Evolutionary conservation across 495 filamentous ascomycete species (phyloP).

Genomic region (Talaromyces thailandensis): DNA sequence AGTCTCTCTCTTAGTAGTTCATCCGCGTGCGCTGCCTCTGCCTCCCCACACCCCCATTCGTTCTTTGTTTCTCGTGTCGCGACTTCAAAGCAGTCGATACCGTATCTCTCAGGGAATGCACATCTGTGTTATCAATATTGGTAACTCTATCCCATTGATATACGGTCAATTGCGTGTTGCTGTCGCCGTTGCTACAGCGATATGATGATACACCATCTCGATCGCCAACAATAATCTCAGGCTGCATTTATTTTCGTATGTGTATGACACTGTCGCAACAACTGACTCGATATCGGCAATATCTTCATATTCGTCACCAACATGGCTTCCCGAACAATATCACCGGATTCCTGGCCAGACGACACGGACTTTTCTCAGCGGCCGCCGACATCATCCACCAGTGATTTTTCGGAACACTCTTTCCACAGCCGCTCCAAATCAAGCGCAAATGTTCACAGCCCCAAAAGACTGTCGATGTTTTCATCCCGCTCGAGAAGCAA

Average conservation of each 20-base stretch:
- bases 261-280: neutral
- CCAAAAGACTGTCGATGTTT: conserved; percentile 36
- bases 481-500: conserved; percentile 36
- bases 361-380: conserved; percentile 16
- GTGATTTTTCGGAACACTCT: conserved; percentile 28
- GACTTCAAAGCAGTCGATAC: neutral
- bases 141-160: neutral
- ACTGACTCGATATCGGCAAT: neutral
- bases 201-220: neutral
- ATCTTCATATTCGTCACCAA: neutral
- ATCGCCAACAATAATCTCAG: neutral
- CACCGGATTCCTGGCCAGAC: conserved; percentile 9
- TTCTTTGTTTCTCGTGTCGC: neutral
- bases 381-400: conserved; percentile 28
- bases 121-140: neutral
- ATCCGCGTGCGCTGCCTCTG: neutral
- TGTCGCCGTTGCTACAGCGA: neutral
- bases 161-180: neutral
- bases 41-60: neutral
- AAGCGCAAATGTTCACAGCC: conserved; percentile 25
- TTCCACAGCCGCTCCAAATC: conserved; percentile 34
- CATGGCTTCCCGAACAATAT: conserved; percentile 1
- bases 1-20: neutral
- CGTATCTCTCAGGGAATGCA: neutral
- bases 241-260: neutral